These are phyloP conservation scores for Hericium erinaceus DNA, from an alignment of 768 basidiomycete species.

Conservation along the genomic window DNA sequence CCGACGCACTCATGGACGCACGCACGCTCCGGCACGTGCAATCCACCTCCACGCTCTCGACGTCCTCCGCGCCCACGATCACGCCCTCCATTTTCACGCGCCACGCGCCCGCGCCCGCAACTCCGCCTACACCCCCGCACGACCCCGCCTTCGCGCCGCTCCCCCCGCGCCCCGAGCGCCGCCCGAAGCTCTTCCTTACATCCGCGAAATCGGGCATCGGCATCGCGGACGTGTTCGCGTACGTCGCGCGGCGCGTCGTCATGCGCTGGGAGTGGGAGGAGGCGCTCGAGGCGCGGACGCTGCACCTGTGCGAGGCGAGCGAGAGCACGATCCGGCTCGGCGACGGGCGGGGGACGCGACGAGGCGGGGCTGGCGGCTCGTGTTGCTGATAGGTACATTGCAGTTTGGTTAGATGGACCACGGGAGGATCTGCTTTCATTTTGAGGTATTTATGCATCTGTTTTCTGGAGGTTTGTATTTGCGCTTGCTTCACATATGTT, in stretches of 20 bases:
- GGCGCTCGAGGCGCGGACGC: conserved; percentile 34
- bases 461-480: no score
- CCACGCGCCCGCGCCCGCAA: conserved; percentile 6
- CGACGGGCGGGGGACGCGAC: background rate
- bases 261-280: conserved; percentile 62
- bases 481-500: no score
- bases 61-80: conserved; percentile 16
- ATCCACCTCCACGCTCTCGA: conserved; percentile 10
- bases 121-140: conserved; percentile 7
- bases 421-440: no score
- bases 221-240: conserved; percentile 67
- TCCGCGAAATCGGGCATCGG: conserved; percentile 74
- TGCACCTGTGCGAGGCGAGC: conserved; percentile 29
- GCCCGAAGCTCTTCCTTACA: conserved; percentile 63
- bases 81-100: conserved; percentile 16
- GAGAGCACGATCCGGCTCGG: conserved; percentile 5
- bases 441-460: no score
- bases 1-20: conserved; percentile 17
- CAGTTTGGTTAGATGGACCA: no score
- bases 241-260: conserved; percentile 57
- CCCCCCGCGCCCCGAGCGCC: conserved; percentile 33
- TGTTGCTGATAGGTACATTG: background rate
- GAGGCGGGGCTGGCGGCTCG: background rate
- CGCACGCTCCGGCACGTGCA: conserved; percentile 11
- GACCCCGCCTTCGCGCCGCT: background rate